These are phyloP conservation scores for Petrea volubilis DNA, from an alignment of 257 asterid genomes.

Conservation along the genomic window DNA sequence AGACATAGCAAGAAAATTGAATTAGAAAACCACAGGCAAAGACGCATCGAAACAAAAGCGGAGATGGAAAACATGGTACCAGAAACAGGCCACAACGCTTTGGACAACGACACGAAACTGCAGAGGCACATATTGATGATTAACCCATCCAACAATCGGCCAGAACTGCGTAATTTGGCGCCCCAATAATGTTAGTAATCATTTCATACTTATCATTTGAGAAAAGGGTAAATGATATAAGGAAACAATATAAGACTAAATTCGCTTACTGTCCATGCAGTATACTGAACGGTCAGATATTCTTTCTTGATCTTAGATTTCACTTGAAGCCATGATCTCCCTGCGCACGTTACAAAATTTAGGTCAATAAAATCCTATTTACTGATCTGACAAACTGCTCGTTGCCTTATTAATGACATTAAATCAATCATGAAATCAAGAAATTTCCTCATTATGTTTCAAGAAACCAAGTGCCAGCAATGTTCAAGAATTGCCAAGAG, in stretches of 20 bases:
- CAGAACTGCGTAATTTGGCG: constrained; percentile 54
- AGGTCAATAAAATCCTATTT: background rate
- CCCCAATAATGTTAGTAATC: background rate
- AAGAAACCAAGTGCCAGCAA: background rate
- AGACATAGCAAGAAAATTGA: background rate
- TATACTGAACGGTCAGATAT: constrained; percentile 70
- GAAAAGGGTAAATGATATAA: background rate
- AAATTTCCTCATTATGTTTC: background rate
- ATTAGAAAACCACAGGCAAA: background rate
- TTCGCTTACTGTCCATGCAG: constrained; percentile 68
- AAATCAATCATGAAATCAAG: background rate
- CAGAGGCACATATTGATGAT: constrained; percentile 74
- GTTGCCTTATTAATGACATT: background rate
- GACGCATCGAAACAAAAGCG: background rate
- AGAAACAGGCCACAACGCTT: constrained; percentile 68
- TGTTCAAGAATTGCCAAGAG: background rate
- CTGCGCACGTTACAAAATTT: constrained; percentile 27
- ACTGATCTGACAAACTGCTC: background rate
- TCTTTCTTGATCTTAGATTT: constrained; percentile 80
- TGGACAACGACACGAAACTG: constrained; percentile 79
- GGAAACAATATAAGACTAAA: background rate
- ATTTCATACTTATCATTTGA: background rate
- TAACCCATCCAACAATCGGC: constrained; percentile 94
- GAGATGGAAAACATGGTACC: constrained; percentile 37
- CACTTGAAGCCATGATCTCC: constrained; percentile 79